Percentiles rank a stretch among this genome's conserved stretches.
Evolutionary conservation across 495 filamentous ascomycete species (phyloP).

Genomic region (Tuber brumale): DNA sequence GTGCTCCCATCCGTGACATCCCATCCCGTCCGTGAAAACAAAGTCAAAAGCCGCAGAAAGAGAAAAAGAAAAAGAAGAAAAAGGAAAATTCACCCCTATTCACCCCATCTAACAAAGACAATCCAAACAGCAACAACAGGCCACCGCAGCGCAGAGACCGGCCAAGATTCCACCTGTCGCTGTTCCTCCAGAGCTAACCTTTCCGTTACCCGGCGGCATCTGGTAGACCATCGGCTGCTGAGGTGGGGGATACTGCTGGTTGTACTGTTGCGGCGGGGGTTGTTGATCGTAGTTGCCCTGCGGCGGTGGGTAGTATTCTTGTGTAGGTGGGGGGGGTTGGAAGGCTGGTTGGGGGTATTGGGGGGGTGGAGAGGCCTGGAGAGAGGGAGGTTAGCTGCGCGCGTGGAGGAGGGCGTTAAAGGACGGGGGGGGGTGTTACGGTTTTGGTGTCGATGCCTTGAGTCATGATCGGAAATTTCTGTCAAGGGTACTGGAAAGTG

Average conservation of each 20-base stretch:
- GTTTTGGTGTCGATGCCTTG: neutral
- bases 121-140: constrained; percentile 47
- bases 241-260: neutral
- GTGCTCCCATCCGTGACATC: neutral
- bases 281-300: neutral
- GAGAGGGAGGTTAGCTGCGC: neutral
- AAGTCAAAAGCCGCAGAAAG: neutral
- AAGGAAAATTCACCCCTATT: neutral
- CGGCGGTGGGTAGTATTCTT: neutral
- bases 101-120: constrained; percentile 40
- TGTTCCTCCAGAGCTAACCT: constrained; percentile 15
- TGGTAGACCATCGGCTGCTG: constrained; percentile 2
- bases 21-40: neutral
- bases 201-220: constrained; percentile 15
- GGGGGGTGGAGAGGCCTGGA: neutral
- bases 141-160: constrained; percentile 41
- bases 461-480: neutral
- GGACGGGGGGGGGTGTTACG: neutral
- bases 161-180: constrained; percentile 40
- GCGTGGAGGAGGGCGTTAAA: neutral
- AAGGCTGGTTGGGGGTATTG: neutral
- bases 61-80: neutral
- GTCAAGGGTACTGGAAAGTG: neutral
- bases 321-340: neutral
- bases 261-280: neutral